These are phyloP conservation scores for Lolium rigidum DNA, from an alignment of 176 grass and related monocot genomes.

Conservation along the genomic window DNA sequence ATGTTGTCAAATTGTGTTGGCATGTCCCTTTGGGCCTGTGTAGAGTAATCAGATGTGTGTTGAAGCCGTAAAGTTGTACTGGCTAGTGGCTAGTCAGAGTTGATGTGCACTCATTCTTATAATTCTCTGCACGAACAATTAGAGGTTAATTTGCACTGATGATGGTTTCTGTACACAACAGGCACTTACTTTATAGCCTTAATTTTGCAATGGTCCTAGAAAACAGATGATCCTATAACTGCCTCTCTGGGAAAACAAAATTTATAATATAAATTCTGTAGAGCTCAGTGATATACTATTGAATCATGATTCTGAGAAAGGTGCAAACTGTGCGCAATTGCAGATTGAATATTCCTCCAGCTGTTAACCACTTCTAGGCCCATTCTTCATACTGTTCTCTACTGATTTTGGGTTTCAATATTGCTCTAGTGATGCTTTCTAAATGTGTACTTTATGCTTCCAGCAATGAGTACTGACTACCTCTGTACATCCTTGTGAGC, in stretches of 20 bases:
- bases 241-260: neutral
- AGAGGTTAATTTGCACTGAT: neutral
- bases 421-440: neutral
- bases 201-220: constrained; percentile 5
- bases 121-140: neutral
- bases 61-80: constrained; percentile 5
- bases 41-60: constrained; percentile 4
- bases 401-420: constrained; percentile 14
- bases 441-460: neutral
- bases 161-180: neutral
- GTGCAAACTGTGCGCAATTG: neutral
- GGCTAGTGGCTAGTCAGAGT: neutral
- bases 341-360: constrained; percentile 5
- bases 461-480: neutral
- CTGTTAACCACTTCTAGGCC: constrained; percentile 4
- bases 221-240: neutral
- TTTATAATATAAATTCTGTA: neutral
- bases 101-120: neutral
- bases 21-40: neutral
- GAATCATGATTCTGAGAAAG: constrained; percentile 7
- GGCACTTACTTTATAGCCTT: constrained; percentile 5
- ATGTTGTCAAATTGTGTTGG: constrained; percentile 4
- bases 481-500: neutral
- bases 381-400: neutral
- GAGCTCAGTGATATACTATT: neutral